These are phyloP conservation scores for Euphorbia celastroides DNA, from an alignment of 441 rosid species.

Conservation along the genomic window DNA sequence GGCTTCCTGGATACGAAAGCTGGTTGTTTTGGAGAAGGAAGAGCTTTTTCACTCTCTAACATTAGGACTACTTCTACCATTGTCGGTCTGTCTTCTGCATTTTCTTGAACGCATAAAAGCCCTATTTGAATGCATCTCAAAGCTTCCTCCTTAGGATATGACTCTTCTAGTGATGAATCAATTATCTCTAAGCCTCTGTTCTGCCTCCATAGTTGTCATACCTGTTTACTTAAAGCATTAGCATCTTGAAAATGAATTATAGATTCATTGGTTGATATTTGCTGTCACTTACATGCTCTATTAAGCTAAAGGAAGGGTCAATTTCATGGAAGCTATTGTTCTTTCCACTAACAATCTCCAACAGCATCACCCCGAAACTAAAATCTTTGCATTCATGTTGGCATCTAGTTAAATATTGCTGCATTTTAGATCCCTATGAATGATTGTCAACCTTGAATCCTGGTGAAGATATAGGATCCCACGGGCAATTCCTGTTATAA, in stretches of 20 bases:
- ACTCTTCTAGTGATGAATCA: slow-evolving; percentile 23
- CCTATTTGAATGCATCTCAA: slow-evolving; percentile 37
- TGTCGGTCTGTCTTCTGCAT: slow-evolving; percentile 36
- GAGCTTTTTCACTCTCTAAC: slow-evolving; percentile 26
- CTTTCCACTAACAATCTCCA: slow-evolving; percentile 25
- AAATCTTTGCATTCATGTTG: slow-evolving; percentile 35
- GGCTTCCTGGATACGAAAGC: slow-evolving; percentile 7
- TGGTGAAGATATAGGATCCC: slow-evolving; percentile 46
- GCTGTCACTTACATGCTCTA: slow-evolving; percentile 19
- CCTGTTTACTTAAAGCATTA: slow-evolving; percentile 18
- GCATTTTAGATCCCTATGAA: slow-evolving; percentile 40
- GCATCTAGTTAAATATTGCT: slow-evolving; percentile 32
- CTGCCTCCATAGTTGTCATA: slow-evolving; percentile 41
- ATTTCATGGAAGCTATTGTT: slow-evolving; percentile 10
- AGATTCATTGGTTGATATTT: not conserved
- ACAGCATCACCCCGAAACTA: slow-evolving; percentile 23
- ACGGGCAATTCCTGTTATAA: slow-evolving; percentile 34
- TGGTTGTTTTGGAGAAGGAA: slow-evolving; percentile 19
- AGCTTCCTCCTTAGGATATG: slow-evolving; percentile 20
- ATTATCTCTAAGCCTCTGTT: slow-evolving; percentile 25
- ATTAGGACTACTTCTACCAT: slow-evolving; percentile 32
- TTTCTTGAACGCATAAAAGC: slow-evolving; percentile 37
- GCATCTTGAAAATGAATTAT: not conserved
- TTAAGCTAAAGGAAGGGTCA: slow-evolving; percentile 9
- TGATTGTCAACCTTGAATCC: slow-evolving; percentile 35